Evolutionary conservation across 768 basidiomycete genomes (phyloP), one percentile per base, ranked within the genome.

Genomic region (Sarcodon aspratus): DNA sequence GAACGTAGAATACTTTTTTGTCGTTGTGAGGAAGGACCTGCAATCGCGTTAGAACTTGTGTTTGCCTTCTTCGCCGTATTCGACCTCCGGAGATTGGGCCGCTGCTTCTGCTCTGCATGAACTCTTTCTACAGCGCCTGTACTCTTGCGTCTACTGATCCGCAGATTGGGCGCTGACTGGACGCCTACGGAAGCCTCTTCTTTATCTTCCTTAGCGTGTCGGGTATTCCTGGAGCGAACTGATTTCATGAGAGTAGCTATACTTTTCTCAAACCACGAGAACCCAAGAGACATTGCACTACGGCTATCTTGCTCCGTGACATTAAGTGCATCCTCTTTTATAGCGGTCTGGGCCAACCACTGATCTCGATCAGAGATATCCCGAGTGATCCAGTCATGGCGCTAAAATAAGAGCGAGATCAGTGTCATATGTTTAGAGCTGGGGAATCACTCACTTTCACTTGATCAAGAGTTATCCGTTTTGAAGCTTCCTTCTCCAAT

Each of bases 281-380:
- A 66, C 46, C 75, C 55, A 47, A 66, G 60, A 8, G 80, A 78
- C 73, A 88, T 78, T 17, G 85, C 93, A 32, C 78, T 79, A 13
- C 75, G 73, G 3, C 88, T 79, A 53, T 96, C 94, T 42, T 76
- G 76, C n/a, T 78, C 74, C 0, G 87, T 82, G 18, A 95, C 80
- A 40, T 71, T 67, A 45, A 81, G 72, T 35, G 70, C 68, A 42
- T 66, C 68, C 49, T 66, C 69, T 49, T 69, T 69, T 2, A 75
- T 77, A 36, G 73, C 71, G 6, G 81, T 83, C 40, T 74, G 72
- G 13, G 67, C 64, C 6, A 93, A 73, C 94, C 94, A 96, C 31
- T 72, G 66, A 1, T 75, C 65, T 0, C 81, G 77, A 49, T 86
- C 73, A 6, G 71, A 62, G 11, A 94, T 69, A 60, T 85, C 91